Conservation (phyloP, 2,329 filamentous ascomycete species). For the Dichotomopilus funicola region DNA sequence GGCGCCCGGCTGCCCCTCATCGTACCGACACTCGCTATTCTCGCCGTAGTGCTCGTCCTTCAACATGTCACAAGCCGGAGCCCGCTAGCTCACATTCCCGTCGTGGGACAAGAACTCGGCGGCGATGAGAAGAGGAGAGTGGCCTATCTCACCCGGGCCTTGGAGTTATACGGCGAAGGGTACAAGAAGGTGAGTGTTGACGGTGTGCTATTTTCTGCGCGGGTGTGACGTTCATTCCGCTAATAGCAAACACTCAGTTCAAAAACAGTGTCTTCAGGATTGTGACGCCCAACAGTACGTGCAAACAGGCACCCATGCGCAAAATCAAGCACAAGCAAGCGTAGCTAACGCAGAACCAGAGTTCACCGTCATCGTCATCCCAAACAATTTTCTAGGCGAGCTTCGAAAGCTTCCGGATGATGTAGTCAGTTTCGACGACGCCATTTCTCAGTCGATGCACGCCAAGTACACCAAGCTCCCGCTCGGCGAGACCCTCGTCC, state of each 20-base stretch:
- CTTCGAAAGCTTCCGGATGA: conserved; percentile 30
- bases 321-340: too few relatives aligned
- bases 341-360: conserved; percentile 14
- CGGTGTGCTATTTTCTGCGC: background rate
- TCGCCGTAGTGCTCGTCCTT: conserved; percentile 16
- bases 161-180: conserved; percentile 25
- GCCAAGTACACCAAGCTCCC: conserved; percentile 31
- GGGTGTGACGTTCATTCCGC: too few relatives aligned
- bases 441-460: conserved; percentile 27
- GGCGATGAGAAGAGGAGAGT: conserved; percentile 24
- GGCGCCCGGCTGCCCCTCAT: conserved; percentile 18
- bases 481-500: conserved; percentile 22
- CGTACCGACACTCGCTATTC: conserved; percentile 12
- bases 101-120: conserved; percentile 25
- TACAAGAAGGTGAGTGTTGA: conserved; percentile 25
- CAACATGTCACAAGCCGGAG: conserved; percentile 16
- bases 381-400: conserved; percentile 28
- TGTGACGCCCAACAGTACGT: conserved; percentile 23
- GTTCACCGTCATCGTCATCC: conserved; percentile 25
- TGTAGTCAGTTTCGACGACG: conserved; percentile 27
- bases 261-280: conserved; percentile 28
- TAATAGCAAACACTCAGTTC: conserved; percentile 22
- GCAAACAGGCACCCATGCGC: too few relatives aligned
- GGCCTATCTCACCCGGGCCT: conserved; percentile 22
- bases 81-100: conserved; percentile 23